phyloP scores from a whole-genome alignment of 1,139 yeast genomes.

The Sugiyamaella novakii region DNA sequence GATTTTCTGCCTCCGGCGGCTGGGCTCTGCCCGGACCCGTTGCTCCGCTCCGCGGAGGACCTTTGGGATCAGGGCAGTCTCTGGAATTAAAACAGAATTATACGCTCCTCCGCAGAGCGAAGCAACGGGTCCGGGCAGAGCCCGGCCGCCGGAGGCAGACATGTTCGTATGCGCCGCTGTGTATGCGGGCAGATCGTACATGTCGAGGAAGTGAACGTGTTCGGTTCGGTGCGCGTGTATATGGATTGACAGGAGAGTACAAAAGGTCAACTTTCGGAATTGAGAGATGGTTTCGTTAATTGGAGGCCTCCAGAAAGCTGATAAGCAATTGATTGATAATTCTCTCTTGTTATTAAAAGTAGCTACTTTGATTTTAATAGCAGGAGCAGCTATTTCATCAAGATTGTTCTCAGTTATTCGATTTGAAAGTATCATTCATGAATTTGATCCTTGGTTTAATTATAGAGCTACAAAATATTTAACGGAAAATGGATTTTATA shows the following conservation, averaged over 20 bases:
- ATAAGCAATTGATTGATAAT: constrained; percentile 25
- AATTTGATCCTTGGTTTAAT: constrained; percentile 99
- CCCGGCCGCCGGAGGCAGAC: not conserved
- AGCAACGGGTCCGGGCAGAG: not conserved
- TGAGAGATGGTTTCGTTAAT: constrained; percentile 10
- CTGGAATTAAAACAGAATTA: no score
- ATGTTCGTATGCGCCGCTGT: no score
- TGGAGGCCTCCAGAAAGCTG: constrained; percentile 5
- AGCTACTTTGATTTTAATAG: constrained; percentile 67
- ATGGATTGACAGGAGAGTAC: not conserved
- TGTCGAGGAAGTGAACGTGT: constrained; percentile 11
- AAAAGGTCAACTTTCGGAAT: not conserved
- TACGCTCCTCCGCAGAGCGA: no score
- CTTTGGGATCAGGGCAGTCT: no score
- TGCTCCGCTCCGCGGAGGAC: no score
- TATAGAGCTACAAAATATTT: constrained; percentile 92
- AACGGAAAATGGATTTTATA: constrained; percentile 80
- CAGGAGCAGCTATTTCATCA: constrained; percentile 89
- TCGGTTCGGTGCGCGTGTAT: not conserved
- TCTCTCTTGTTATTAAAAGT: constrained; percentile 55
- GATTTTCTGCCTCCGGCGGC: no score
- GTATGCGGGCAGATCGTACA: no score
- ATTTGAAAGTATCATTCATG: constrained; percentile 96
- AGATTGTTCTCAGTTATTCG: constrained; percentile 63
- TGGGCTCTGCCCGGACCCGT: no score